Conservation (phyloP, 106 monocot species). For the Ottelia alismoides region DNA sequence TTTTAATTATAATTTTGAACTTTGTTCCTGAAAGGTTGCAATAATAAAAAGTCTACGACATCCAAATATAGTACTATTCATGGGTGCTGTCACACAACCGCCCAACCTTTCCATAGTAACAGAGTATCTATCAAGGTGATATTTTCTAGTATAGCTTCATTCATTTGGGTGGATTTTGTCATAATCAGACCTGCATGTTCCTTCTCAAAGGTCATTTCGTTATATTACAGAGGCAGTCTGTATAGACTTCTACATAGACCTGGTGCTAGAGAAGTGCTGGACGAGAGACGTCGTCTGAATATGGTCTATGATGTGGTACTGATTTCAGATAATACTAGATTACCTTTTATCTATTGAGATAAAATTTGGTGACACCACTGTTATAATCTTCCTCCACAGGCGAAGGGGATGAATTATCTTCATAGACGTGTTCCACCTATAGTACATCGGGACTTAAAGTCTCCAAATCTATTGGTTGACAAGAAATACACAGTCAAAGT, state of each 20-base stretch:
- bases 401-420: constrained; percentile 78
- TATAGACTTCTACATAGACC: constrained; percentile 48
- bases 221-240: constrained; percentile 53
- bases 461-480: constrained; percentile 79
- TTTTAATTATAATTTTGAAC: too few relatives aligned
- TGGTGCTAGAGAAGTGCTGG: constrained; percentile 46
- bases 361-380: too few relatives aligned
- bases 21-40: too few relatives aligned
- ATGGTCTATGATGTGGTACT: constrained; percentile 83
- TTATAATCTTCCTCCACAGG: constrained; percentile 38
- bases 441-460: constrained; percentile 80
- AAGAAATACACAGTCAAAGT: constrained; percentile 88
- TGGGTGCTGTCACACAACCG: constrained; percentile 74
- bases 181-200: neutral
- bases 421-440: constrained; percentile 71
- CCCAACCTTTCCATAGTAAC: constrained; percentile 82
- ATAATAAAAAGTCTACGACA: constrained; percentile 78
- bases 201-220: neutral
- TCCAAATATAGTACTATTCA: constrained; percentile 78
- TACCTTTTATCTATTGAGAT: too few relatives aligned
- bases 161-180: neutral
- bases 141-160: neutral
- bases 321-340: too few relatives aligned
- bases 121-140: constrained; percentile 79
- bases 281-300: constrained; percentile 42